Evolutionary conservation across 2,329 filamentous ascomycete genomes (phyloP).

Genomic region (Grosmannia clavigera): DNA sequence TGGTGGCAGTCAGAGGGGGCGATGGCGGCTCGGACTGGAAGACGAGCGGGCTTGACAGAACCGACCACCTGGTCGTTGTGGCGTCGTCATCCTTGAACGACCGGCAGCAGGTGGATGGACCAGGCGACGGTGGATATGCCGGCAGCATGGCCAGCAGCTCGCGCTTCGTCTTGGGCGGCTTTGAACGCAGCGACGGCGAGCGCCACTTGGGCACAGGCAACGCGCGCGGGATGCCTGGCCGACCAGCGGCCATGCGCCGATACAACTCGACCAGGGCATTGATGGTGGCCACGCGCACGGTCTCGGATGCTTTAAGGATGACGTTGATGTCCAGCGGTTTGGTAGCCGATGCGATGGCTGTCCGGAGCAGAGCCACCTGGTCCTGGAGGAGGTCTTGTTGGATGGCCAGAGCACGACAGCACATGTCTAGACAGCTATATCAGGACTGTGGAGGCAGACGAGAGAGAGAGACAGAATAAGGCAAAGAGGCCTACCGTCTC

Average conservation of each 20-base stretch:
- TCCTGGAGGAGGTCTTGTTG: constrained; percentile 18
- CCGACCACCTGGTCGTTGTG: constrained; percentile 15
- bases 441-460: background rate
- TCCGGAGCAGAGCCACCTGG: constrained; percentile 17
- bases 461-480: background rate
- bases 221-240: constrained; percentile 17
- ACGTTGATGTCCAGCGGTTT: constrained; percentile 21
- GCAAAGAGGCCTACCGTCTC: constrained; percentile 20
- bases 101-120: constrained; percentile 7
- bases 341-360: constrained; percentile 10
- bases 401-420: constrained; percentile 17
- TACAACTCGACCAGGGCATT: constrained; percentile 24
- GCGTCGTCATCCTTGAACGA: constrained; percentile 14
- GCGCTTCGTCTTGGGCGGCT: background rate
- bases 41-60: constrained; percentile 15
- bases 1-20: constrained; percentile 12
- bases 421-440: constrained; percentile 10
- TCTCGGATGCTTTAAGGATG: constrained; percentile 22
- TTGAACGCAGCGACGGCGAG: background rate
- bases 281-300: constrained; percentile 19
- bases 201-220: constrained; percentile 14
- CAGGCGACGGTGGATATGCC: constrained; percentile 3
- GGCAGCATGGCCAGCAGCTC: background rate
- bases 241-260: constrained; percentile 20
- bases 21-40: constrained; percentile 16